phyloP scores from a whole-genome alignment of 2,329 filamentous ascomycete species.

The Fusarium zealandicum region DNA sequence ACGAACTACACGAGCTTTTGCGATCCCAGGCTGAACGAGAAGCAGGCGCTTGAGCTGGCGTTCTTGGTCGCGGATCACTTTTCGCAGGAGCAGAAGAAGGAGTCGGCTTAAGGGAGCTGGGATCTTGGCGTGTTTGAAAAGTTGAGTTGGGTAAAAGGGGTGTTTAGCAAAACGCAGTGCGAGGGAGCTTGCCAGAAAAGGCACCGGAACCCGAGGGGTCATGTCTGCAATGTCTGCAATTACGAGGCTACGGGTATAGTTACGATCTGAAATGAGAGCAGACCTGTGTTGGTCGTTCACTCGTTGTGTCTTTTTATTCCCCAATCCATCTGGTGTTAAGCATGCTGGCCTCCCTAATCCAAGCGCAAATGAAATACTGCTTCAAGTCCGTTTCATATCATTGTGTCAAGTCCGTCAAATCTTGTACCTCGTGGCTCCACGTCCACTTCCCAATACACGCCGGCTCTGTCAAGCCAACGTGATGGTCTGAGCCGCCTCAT shows the following conservation, averaged over 20 bases:
- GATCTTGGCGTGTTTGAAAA: background rate
- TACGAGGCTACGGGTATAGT: background rate
- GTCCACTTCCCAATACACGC: background rate
- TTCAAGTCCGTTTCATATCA: slow-evolving; percentile 30
- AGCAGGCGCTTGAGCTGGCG: slow-evolving; percentile 93
- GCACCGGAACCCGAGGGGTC: background rate
- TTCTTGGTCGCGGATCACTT: slow-evolving; percentile 91
- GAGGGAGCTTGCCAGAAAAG: background rate
- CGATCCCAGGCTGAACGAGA: slow-evolving; percentile 94
- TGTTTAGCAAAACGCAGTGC: background rate
- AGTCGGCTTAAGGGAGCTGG: slow-evolving; percentile 9
- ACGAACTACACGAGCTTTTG: slow-evolving; percentile 96
- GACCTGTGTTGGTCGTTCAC: slow-evolving; percentile 3
- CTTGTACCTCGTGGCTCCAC: slow-evolving; percentile 15
- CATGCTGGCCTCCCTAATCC: slow-evolving; percentile 10
- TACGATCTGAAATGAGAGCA: slow-evolving; percentile 7
- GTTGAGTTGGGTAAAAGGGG: background rate
- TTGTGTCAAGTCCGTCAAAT: slow-evolving; percentile 28
- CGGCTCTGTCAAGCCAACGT: slow-evolving; percentile 43
- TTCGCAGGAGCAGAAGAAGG: slow-evolving; percentile 46
- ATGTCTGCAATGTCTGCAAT: background rate
- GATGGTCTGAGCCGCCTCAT: slow-evolving; percentile 68
- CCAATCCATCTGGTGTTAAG: slow-evolving; percentile 15
- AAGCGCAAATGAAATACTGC: slow-evolving; percentile 8
- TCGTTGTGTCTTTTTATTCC: slow-evolving; percentile 14